Percentiles rank a stretch among this genome's conserved stretches.
phyloP scores from a whole-genome alignment of 352 stramenopile species.

The Detonula confervacea region DNA sequence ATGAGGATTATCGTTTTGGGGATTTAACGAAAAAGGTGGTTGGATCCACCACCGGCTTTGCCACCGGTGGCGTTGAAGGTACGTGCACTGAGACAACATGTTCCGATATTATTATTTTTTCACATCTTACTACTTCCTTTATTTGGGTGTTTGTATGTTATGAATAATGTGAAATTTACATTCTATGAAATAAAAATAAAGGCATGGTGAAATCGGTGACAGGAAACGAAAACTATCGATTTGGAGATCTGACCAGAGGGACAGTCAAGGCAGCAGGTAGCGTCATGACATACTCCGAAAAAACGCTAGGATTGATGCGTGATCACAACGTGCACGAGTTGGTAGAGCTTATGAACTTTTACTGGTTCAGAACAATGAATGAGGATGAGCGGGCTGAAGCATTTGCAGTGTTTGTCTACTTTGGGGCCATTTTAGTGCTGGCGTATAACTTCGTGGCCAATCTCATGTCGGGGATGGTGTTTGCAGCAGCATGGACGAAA shows the following conservation, averaged over 20 bases:
- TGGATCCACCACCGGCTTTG: too few relatives aligned
- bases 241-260: constrained; percentile 45
- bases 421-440: constrained; percentile 49
- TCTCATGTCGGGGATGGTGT: constrained; percentile 49
- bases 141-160: too few relatives aligned
- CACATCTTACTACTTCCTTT: background rate
- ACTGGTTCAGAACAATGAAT: constrained; percentile 55
- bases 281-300: constrained; percentile 56
- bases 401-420: constrained; percentile 46
- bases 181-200: too few relatives aligned
- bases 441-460: constrained; percentile 60
- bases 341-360: constrained; percentile 45
- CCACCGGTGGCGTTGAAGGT: constrained; percentile 39
- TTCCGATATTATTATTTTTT: background rate
- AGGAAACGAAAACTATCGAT: constrained; percentile 51
- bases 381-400: constrained; percentile 33
- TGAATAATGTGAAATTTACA: too few relatives aligned
- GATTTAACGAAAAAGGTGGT: constrained; percentile 49
- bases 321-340: constrained; percentile 54
- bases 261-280: constrained; percentile 26
- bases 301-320: constrained; percentile 43
- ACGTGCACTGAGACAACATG: background rate
- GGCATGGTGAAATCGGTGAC: constrained; percentile 43
- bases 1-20: constrained; percentile 56
- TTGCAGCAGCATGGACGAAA: constrained; percentile 52